phyloP scores from a whole-genome alignment of 2,329 filamentous ascomycete species.

The Penicillium palitans region DNA sequence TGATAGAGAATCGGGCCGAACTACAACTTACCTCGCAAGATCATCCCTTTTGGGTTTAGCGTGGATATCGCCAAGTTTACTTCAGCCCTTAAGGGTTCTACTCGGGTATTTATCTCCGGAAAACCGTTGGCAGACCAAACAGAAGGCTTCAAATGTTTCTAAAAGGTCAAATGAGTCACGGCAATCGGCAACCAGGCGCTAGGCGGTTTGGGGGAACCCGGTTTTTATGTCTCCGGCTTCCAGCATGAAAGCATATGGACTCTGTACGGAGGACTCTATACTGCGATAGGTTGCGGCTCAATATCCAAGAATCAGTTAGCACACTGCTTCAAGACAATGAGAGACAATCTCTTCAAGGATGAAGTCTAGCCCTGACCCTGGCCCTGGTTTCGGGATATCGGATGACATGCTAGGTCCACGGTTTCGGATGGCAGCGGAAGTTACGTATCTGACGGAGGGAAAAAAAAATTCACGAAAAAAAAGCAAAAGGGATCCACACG shows the following conservation, averaged over 20 bases:
- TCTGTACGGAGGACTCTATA: neutral
- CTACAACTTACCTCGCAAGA: slow-evolving; percentile 26
- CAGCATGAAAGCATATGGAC: neutral
- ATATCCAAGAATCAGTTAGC: neutral
- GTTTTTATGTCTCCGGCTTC: neutral
- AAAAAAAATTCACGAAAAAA: neutral
- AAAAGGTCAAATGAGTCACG: neutral
- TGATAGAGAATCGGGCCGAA: slow-evolving; percentile 20
- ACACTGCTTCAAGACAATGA: neutral
- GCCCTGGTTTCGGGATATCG: neutral
- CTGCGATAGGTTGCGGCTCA: neutral
- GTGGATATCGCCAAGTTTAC: slow-evolving; percentile 1
- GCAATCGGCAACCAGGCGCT: neutral
- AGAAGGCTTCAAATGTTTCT: neutral
- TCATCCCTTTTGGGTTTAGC: slow-evolving; percentile 30
- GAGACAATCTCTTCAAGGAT: neutral
- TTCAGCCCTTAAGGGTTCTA: neutral
- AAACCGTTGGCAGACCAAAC: neutral
- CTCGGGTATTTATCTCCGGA: slow-evolving; percentile 1
- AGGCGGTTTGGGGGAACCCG: neutral
- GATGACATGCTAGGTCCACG: neutral
- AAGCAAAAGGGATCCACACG: neutral
- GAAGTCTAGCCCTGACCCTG: neutral
- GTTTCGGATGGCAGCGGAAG: slow-evolving; percentile 13
- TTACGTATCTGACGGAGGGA: neutral